Evolutionary conservation across 345 rosid genomes (phyloP).

Genomic region (Geranium brycei): DNA sequence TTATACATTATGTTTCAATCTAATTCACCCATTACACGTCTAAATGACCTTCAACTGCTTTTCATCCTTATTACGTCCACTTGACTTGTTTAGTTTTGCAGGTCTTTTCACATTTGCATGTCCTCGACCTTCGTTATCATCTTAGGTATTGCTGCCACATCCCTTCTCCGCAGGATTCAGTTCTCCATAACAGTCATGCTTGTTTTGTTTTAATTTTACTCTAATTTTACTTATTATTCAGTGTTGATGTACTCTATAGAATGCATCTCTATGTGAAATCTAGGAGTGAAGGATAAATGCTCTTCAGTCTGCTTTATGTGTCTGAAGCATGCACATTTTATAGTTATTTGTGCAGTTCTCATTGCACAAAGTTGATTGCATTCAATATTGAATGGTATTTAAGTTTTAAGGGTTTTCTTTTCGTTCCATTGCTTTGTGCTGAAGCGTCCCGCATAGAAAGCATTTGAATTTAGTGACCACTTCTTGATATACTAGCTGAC

Average conservation of each 20-base stretch:
- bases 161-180: conserved; percentile 1
- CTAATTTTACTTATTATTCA: too few species aligned
- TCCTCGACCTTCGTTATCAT: conserved; percentile 83
- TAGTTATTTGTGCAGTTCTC: not conserved
- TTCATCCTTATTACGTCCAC: conserved; percentile 1
- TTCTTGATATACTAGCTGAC: too few species aligned
- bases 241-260: too few species aligned
- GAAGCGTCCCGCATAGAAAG: too few species aligned
- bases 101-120: conserved; percentile 94
- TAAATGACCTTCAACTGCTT: not conserved
- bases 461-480: too few species aligned
- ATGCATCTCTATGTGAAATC: too few species aligned
- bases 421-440: too few species aligned
- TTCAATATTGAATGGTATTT: not conserved
- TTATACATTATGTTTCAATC: not conserved
- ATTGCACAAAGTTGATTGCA: not conserved
- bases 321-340: too few species aligned
- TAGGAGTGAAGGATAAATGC: not conserved
- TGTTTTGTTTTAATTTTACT: not conserved
- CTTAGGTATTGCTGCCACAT: conserved; percentile 42
- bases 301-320: not conserved
- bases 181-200: not conserved
- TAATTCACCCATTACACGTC: not conserved
- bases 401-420: too few species aligned
- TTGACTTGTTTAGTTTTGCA: conserved; percentile 14